Conservation (phyloP, 176 grass and related monocot genomes). For the Avena eriantha region DNA sequence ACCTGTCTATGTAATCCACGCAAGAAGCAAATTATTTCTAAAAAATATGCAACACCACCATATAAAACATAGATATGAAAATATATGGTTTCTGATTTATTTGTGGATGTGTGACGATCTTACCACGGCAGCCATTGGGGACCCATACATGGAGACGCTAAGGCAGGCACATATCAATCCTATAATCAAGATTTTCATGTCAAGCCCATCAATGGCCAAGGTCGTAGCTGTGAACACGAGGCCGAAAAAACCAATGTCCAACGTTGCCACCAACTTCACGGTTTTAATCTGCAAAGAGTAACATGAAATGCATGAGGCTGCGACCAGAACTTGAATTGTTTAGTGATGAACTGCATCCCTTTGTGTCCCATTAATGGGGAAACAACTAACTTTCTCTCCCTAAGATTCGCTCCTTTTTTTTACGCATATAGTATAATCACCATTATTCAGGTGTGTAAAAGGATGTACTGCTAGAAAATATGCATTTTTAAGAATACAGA, state of each 20-base stretch:
- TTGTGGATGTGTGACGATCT: neutral
- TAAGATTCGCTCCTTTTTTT: neutral
- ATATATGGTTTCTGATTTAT: neutral
- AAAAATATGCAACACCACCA: neutral
- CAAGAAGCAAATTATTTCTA: too few relatives aligned
- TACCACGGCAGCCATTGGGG: constrained; percentile 71
- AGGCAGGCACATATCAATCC: constrained; percentile 58
- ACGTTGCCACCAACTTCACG: constrained; percentile 37
- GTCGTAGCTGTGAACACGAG: constrained; percentile 45
- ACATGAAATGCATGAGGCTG: constrained; percentile 4
- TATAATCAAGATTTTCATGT: constrained; percentile 47
- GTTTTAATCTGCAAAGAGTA: constrained; percentile 46
- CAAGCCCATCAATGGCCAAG: constrained; percentile 42
- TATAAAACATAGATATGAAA: neutral
- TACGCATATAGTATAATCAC: neutral
- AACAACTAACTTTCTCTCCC: neutral
- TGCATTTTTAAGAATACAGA: neutral
- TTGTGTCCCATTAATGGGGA: neutral
- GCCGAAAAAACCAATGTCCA: constrained; percentile 61
- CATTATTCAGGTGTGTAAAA: neutral
- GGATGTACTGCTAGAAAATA: neutral
- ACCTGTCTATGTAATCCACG: neutral
- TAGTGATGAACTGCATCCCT: neutral
- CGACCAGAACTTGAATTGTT: neutral
- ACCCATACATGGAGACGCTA: constrained; percentile 68